These are phyloP conservation scores for Akanthomyces muscarius DNA, from an alignment of 2,329 filamentous ascomycete genomes.

Conservation along the genomic window DNA sequence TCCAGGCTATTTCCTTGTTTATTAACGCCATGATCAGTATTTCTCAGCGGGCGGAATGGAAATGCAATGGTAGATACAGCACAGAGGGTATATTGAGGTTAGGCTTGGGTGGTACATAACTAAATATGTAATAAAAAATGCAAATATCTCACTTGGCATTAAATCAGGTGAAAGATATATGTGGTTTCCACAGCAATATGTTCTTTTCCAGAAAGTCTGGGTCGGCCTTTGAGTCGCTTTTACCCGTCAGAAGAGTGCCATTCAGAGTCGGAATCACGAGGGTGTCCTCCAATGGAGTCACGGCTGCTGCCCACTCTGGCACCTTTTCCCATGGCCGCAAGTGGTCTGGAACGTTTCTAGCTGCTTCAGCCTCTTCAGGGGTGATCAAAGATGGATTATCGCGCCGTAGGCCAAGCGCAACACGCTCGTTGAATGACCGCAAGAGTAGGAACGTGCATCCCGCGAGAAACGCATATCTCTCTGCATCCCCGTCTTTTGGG, in stretches of 20 bases:
- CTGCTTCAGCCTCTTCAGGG: not conserved
- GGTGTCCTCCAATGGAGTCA: not conserved
- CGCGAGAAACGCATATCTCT: not conserved
- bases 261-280: not conserved
- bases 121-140: no score
- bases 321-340: not conserved
- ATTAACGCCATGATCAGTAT: no score
- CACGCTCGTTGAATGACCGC: not conserved
- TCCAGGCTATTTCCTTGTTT: no score
- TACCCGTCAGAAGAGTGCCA: not conserved
- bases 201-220: not conserved
- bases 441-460: not conserved
- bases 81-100: not conserved
- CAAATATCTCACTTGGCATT: not conserved
- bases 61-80: no score
- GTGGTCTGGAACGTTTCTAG: not conserved
- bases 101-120: no score
- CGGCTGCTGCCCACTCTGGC: not conserved
- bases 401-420: not conserved
- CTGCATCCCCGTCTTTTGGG: not conserved
- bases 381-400: not conserved
- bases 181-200: not conserved
- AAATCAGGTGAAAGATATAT: not conserved
- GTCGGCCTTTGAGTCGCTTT: not conserved
- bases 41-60: no score